A percentile compares a stretch with the other conserved stretches of the same genome.
Evolutionary conservation across 768 basidiomycete genomes (phyloP).

Genomic region (Boletellus emodensis): DNA sequence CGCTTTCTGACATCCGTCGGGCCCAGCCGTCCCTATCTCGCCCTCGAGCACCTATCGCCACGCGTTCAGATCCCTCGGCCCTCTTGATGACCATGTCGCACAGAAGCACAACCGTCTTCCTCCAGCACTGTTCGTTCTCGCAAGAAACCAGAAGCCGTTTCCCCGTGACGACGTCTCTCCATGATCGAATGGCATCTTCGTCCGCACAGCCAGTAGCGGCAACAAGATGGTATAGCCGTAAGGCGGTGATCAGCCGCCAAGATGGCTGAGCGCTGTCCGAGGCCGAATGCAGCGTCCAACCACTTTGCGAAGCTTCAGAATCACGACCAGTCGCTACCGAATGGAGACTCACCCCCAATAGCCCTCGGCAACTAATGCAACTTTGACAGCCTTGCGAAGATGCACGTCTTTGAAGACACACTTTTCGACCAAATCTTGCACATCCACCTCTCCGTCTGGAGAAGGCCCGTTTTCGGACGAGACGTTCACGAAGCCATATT

Average conservation of each 20-base stretch:
- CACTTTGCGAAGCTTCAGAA: constrained; percentile 39
- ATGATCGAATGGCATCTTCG: constrained; percentile 37
- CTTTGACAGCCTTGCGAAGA: constrained; percentile 46
- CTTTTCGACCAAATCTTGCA: constrained; percentile 51
- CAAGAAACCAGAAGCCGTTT: constrained; percentile 41
- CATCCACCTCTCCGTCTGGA: constrained; percentile 54
- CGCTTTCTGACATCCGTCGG: constrained; percentile 34
- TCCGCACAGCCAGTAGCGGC: constrained; percentile 25
- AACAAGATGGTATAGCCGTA: constrained; percentile 60
- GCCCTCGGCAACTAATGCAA: constrained; percentile 52
- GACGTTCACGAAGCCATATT: constrained; percentile 81
- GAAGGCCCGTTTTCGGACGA: constrained; percentile 25
- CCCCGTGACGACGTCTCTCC: constrained; percentile 54
- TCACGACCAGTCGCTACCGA: not conserved
- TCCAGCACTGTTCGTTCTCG: constrained; percentile 50
- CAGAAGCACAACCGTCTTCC: constrained; percentile 33
- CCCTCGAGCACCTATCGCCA: constrained; percentile 1
- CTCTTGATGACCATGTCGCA: constrained; percentile 38
- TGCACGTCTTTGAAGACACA: constrained; percentile 44
- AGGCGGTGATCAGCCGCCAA: constrained; percentile 67
- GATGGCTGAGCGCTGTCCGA: constrained; percentile 70
- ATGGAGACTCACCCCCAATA: constrained; percentile 75
- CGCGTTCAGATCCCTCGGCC: constrained; percentile 19
- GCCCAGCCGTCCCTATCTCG: constrained; percentile 23
- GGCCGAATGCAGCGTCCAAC: constrained; percentile 71